Conservation (phyloP, 192 early-diverging fungal species). For the Podila horticola region DNA sequence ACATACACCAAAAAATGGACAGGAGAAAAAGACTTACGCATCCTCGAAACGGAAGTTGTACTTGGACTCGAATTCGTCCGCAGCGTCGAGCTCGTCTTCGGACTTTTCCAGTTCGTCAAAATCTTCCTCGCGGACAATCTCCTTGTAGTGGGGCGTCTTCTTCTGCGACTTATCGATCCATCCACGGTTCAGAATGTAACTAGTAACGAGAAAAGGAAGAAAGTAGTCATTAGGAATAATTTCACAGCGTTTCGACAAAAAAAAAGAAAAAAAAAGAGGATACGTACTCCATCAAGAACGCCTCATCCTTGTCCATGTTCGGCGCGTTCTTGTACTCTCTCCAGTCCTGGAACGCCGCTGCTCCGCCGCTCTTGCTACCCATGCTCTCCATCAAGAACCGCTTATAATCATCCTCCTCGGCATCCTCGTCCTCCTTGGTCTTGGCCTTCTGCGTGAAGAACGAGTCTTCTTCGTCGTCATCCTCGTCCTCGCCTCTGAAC, state of each 20-base stretch:
- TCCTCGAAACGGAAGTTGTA: slow-evolving; percentile 98
- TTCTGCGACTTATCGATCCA: slow-evolving; percentile 88
- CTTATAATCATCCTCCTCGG: slow-evolving; percentile 92
- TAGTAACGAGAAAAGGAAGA: slow-evolving; percentile 16
- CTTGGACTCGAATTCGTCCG: slow-evolving; percentile 88
- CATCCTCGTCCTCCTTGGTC: slow-evolving; percentile 76
- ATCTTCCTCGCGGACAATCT: slow-evolving; percentile 75
- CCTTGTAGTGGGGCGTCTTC: slow-evolving; percentile 72
- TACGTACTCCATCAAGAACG: slow-evolving; percentile 85
- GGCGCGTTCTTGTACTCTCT: slow-evolving; percentile 61
- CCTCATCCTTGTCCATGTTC: slow-evolving; percentile 61
- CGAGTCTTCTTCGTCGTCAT: slow-evolving; percentile 70
- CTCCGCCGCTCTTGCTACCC: slow-evolving; percentile 58
- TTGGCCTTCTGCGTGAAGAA: slow-evolving; percentile 82
- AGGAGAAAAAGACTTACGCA: slow-evolving; percentile 55
- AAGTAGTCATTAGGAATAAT: neutral
- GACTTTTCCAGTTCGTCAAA: slow-evolving; percentile 69
- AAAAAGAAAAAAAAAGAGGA: neutral
- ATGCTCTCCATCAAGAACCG: slow-evolving; percentile 89
- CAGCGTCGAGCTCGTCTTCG: slow-evolving; percentile 80
- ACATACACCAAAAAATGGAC: slow-evolving; percentile 4
- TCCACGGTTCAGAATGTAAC: slow-evolving; percentile 91
- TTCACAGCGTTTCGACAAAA: neutral
- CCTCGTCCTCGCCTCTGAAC: slow-evolving; percentile 51
- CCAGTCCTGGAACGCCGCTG: slow-evolving; percentile 70